phyloP scores from a whole-genome alignment of 2,329 filamentous ascomycete species.

The Colletotrichum sp. region DNA sequence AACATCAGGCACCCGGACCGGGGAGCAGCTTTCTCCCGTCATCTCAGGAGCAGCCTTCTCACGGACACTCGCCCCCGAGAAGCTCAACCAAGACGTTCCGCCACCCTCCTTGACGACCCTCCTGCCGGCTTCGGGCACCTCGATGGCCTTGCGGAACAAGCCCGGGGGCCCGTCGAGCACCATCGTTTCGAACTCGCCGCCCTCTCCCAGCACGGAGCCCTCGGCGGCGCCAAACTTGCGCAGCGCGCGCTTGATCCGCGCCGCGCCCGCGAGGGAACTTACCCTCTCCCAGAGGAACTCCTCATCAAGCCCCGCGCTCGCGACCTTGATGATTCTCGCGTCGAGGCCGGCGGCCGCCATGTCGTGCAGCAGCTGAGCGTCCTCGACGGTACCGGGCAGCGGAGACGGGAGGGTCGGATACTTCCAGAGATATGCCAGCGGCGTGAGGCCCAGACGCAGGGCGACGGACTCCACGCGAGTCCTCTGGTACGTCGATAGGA shows the following conservation, averaged over 20 bases:
- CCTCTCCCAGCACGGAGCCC: slow-evolving; percentile 85
- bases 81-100: slow-evolving; percentile 75
- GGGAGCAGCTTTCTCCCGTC: neutral
- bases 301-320: slow-evolving; percentile 86
- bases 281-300: slow-evolving; percentile 83
- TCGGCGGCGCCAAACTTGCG: slow-evolving; percentile 69
- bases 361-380: slow-evolving; percentile 73
- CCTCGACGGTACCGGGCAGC: slow-evolving; percentile 34
- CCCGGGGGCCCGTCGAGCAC: slow-evolving; percentile 78
- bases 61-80: slow-evolving; percentile 61
- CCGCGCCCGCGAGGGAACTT: slow-evolving; percentile 56
- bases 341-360: slow-evolving; percentile 82
- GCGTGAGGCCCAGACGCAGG: slow-evolving; percentile 78
- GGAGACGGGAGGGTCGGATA: slow-evolving; percentile 74
- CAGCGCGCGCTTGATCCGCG: slow-evolving; percentile 58
- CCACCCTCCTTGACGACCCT: slow-evolving; percentile 70
- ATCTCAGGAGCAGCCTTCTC: slow-evolving; percentile 37
- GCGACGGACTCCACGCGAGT: slow-evolving; percentile 95
- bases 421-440: slow-evolving; percentile 92
- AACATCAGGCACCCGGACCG: slow-evolving; percentile 64
- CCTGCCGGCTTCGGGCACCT: slow-evolving; percentile 59
- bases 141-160: slow-evolving; percentile 76
- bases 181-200: slow-evolving; percentile 95
- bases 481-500: slow-evolving; percentile 93
- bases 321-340: slow-evolving; percentile 93